Conservation (phyloP, 2,329 filamentous ascomycete species). For the Penicillium digitatum region DNA sequence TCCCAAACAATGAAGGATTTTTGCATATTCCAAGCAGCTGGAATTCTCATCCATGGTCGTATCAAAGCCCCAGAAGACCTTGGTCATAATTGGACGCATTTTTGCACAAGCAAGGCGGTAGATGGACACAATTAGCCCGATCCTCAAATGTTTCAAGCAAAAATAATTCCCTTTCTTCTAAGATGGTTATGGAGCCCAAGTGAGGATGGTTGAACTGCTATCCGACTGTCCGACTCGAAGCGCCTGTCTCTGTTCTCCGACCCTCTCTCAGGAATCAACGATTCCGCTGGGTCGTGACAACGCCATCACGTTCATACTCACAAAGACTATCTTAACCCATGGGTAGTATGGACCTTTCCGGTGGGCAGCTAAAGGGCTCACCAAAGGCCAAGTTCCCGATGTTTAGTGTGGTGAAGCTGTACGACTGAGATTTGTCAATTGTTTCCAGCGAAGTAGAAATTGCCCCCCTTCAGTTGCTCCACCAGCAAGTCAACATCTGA, state of each 20-base stretch:
- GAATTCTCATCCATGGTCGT: slow-evolving; percentile 11
- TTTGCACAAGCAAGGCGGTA: slow-evolving; percentile 33
- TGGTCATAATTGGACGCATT: slow-evolving; percentile 26
- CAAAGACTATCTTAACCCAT: slow-evolving; percentile 39
- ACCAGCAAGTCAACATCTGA: slow-evolving; percentile 25
- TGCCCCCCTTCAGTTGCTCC: slow-evolving; percentile 15
- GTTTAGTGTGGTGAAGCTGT: slow-evolving; percentile 40
- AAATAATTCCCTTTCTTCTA: slow-evolving; percentile 24
- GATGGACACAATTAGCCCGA: neutral
- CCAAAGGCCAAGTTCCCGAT: slow-evolving; percentile 43
- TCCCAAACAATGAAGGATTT: slow-evolving; percentile 23
- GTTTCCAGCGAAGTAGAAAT: neutral
- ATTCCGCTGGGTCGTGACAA: slow-evolving; percentile 15
- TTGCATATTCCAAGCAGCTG: slow-evolving; percentile 20
- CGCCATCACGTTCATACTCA: slow-evolving; percentile 7
- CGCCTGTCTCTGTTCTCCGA: slow-evolving; percentile 16
- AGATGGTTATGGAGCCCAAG: slow-evolving; percentile 29
- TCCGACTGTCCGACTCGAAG: slow-evolving; percentile 18
- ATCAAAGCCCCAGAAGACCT: slow-evolving; percentile 18
- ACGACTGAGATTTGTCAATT: slow-evolving; percentile 34
- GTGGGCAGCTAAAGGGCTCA: slow-evolving; percentile 39
- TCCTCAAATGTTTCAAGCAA: slow-evolving; percentile 12
- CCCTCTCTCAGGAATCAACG: slow-evolving; percentile 31
- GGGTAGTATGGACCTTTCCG: slow-evolving; percentile 34
- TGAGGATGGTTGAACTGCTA: slow-evolving; percentile 21